These are phyloP conservation scores for Fraxinus americana DNA, from an alignment of 257 asterid species.

Conservation along the genomic window DNA sequence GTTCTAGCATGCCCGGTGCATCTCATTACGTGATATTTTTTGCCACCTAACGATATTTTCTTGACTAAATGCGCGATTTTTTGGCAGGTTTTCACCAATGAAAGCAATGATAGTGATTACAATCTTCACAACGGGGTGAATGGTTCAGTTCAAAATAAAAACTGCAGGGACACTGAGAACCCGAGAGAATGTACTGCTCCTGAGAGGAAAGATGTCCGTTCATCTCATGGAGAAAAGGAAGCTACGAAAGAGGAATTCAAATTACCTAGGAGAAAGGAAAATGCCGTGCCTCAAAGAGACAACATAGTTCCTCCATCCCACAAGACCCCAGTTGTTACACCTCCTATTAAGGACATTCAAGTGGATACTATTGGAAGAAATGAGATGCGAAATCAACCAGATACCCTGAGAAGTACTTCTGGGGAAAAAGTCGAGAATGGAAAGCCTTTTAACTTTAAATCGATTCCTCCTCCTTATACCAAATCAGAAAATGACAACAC, in stretches of 20 bases:
- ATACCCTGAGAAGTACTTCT: not conserved
- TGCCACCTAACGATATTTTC: not conserved
- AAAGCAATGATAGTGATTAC: slow-evolving; percentile 5
- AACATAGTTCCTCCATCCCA: not conserved
- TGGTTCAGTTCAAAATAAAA: slow-evolving; percentile 30
- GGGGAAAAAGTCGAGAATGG: slow-evolving; percentile 35
- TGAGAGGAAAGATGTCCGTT: slow-evolving; percentile 18
- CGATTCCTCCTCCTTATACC: slow-evolving; percentile 55
- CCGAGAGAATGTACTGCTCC: slow-evolving; percentile 15
- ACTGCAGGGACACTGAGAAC: slow-evolving; percentile 1
- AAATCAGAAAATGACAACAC: slow-evolving; percentile 25
- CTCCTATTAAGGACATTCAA: slow-evolving; percentile 40
- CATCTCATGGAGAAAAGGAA: slow-evolving; percentile 18
- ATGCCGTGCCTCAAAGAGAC: not conserved
- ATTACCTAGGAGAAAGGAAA: slow-evolving; percentile 5
- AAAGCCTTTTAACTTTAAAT: slow-evolving; percentile 23
- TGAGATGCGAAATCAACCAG: slow-evolving; percentile 24
- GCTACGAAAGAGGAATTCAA: slow-evolving; percentile 4
- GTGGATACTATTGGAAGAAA: slow-evolving; percentile 28
- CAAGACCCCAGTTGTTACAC: not conserved
- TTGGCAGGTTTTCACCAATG: slow-evolving; percentile 44
- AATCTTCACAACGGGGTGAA: slow-evolving; percentile 15
- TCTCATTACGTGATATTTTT: too few species aligned
- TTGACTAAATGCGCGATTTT: not conserved
- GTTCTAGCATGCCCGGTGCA: not conserved